These are phyloP conservation scores for Raphanus raphanistrum DNA, from an alignment of 345 rosid genomes.

Conservation along the genomic window DNA sequence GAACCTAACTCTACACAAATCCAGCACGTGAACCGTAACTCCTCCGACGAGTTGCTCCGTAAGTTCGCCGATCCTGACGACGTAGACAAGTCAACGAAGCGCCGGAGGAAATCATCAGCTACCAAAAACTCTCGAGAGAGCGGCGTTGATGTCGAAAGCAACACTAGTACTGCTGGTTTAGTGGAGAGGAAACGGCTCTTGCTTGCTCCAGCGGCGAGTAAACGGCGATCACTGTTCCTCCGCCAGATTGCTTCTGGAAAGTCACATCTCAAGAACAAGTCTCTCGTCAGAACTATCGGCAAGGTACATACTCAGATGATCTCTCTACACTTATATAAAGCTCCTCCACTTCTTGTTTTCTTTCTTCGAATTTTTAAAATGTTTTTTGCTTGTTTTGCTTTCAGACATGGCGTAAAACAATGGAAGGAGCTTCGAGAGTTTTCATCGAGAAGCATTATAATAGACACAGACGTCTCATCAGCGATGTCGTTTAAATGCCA, in stretches of 20 bases:
- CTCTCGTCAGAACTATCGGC: constrained; percentile 58
- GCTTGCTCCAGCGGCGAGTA: constrained; percentile 40
- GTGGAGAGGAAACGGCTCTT: constrained; percentile 71
- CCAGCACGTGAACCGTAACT: constrained; percentile 69
- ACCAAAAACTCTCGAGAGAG: constrained; percentile 27
- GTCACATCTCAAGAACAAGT: constrained; percentile 55
- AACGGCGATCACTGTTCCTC: constrained; percentile 47
- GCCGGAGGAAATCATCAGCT: constrained; percentile 39
- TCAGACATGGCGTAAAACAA: constrained; percentile 88
- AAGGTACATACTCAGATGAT: constrained; percentile 43
- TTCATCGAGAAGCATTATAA: constrained; percentile 77
- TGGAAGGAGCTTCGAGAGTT: constrained; percentile 78
- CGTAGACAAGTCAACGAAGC: constrained; percentile 27
- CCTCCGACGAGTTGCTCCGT: constrained; percentile 81
- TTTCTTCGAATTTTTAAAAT: background rate
- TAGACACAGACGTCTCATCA: constrained; percentile 75
- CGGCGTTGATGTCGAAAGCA: constrained; percentile 22
- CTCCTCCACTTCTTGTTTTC: background rate
- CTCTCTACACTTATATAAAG: background rate
- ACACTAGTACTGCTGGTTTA: constrained; percentile 12
- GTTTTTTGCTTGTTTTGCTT: background rate
- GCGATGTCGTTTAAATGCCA: constrained; percentile 47
- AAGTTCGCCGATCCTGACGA: constrained; percentile 66
- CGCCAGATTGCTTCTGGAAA: constrained; percentile 56
- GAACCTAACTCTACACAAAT: constrained; percentile 25